These are phyloP conservation scores for Arctostaphylos glauca DNA, from an alignment of 148 eudicot genomes.

Conservation along the genomic window DNA sequence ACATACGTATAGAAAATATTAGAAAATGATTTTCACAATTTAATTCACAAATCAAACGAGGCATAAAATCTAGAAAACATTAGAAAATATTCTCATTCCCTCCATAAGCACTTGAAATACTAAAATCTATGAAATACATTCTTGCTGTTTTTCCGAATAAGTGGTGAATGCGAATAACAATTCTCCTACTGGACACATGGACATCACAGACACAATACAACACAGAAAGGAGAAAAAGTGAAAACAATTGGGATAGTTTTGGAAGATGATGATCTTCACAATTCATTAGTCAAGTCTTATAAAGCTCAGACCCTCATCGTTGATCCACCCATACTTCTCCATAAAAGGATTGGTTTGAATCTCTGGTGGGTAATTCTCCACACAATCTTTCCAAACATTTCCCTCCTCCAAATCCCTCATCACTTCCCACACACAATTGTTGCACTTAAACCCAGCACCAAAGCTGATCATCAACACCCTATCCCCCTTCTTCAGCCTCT, in stretches of 20 bases:
- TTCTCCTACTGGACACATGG: too few relatives aligned
- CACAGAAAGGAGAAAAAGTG: neutral
- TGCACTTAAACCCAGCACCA: constrained; percentile 91
- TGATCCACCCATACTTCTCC: constrained; percentile 73
- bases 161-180: too few relatives aligned
- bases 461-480: constrained; percentile 73
- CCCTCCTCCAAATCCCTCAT: constrained; percentile 60
- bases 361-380: constrained; percentile 52
- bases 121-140: too few relatives aligned
- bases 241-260: neutral
- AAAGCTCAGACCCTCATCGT: constrained; percentile 49
- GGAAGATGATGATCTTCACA: neutral
- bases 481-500: constrained; percentile 81
- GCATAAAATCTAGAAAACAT: too few relatives aligned
- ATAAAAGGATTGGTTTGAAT: constrained; percentile 43
- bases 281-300: constrained; percentile 28
- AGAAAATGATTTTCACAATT: too few relatives aligned
- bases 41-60: too few relatives aligned
- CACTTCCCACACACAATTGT: constrained; percentile 87
- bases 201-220: neutral
- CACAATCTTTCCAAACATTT: constrained; percentile 73
- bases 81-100: too few relatives aligned
- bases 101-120: too few relatives aligned
- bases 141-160: too few relatives aligned
- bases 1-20: too few relatives aligned